Conservation (phyloP, 225 moss, liverwort and hornwort species). For the Antitrichia curtipendula region DNA sequence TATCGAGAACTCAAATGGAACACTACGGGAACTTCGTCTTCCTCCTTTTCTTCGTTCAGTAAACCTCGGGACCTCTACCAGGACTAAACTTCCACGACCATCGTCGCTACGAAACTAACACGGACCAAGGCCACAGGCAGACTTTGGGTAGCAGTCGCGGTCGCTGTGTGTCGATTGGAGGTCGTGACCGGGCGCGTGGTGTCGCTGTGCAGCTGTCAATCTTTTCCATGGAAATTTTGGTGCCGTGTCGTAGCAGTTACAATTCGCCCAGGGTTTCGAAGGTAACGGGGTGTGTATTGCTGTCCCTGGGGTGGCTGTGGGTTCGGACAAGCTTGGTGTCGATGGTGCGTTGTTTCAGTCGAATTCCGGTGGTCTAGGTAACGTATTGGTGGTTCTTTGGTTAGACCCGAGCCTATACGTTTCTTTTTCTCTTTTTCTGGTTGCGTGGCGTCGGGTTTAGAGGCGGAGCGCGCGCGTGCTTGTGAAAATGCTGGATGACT, state of each 20-base stretch:
- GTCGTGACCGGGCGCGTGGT: background rate
- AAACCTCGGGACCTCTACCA: background rate
- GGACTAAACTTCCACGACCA: background rate
- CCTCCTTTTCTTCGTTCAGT: background rate
- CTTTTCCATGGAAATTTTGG: background rate
- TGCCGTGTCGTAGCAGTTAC: constrained; percentile 6
- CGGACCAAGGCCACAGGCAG: background rate
- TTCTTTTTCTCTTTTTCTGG: background rate
- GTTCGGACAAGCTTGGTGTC: background rate
- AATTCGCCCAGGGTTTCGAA: constrained; percentile 13
- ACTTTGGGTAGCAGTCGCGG: background rate
- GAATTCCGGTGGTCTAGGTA: background rate
- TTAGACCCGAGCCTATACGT: background rate
- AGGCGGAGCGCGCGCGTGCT: background rate
- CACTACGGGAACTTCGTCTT: constrained; percentile 6
- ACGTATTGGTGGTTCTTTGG: background rate
- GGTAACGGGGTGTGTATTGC: background rate
- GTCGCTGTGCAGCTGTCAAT: background rate
- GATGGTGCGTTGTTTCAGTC: background rate
- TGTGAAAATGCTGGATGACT: background rate
- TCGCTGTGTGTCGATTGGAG: background rate
- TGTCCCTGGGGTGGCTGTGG: background rate
- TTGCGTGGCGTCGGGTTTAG: background rate
- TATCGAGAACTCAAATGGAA: background rate
- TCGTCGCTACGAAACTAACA: background rate